Evolutionary conservation across 495 filamentous ascomycete genomes (phyloP).

Genomic region (Amniculicola lignicola): DNA sequence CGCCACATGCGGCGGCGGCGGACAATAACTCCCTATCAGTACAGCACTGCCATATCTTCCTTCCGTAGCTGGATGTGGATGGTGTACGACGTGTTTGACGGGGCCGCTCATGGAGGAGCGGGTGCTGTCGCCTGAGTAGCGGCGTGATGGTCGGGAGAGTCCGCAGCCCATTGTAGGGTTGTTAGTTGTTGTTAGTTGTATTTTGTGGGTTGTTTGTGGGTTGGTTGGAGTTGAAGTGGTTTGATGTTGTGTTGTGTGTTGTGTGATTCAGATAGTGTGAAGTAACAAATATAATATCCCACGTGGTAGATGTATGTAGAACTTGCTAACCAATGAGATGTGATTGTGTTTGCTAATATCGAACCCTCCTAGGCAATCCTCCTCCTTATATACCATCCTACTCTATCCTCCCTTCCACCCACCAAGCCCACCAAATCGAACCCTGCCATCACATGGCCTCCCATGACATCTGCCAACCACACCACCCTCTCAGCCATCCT

Average conservation of each 20-base stretch:
- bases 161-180: slow-evolving; percentile 4
- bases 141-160: slow-evolving; percentile 4
- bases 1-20: background rate
- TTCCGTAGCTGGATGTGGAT: background rate
- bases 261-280: background rate
- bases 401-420: too few relatives aligned
- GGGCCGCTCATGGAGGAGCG: background rate
- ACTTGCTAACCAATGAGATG: too few relatives aligned
- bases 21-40: background rate
- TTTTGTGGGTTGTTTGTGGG: background rate
- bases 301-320: too few relatives aligned
- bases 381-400: too few relatives aligned
- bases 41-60: background rate
- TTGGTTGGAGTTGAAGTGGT: background rate
- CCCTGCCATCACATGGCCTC: too few relatives aligned
- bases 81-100: background rate
- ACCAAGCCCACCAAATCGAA: too few relatives aligned
- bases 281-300: background rate
- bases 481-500: too few relatives aligned
- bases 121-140: background rate
- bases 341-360: too few relatives aligned
- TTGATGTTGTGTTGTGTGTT: background rate
- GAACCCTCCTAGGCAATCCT: too few relatives aligned
- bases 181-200: background rate
- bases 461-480: too few relatives aligned